Percentiles rank a stretch among this genome's conserved stretches.
These are phyloP conservation scores for Halophytophthora polymorphica DNA, from an alignment of 352 stramenopile species.

Conservation along the genomic window DNA sequence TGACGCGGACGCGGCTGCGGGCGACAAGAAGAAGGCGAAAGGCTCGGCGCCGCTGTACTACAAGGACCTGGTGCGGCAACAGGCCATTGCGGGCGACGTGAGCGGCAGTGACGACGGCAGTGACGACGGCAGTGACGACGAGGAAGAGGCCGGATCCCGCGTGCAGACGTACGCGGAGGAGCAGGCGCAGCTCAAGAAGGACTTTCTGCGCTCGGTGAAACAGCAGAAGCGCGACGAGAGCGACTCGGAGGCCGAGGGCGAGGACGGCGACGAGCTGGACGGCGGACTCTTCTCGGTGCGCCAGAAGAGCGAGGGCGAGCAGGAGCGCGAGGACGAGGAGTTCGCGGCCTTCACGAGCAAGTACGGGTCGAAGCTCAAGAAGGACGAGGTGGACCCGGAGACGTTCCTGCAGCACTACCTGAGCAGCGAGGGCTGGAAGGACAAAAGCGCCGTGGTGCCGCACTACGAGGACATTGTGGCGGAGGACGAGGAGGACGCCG, in stretches of 20 bases:
- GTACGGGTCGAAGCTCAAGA: slow-evolving; percentile 60
- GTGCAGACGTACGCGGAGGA: slow-evolving; percentile 73
- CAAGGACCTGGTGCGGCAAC: slow-evolving; percentile 95
- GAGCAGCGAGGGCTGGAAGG: slow-evolving; percentile 79
- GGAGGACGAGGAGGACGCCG: slow-evolving; percentile 87
- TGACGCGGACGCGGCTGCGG: slow-evolving; percentile 13
- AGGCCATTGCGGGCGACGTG: slow-evolving; percentile 88
- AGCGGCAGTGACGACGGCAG: slow-evolving; percentile 33
- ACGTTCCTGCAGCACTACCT: slow-evolving; percentile 81
- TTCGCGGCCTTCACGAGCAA: slow-evolving; percentile 59
- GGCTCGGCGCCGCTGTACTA: slow-evolving; percentile 67
- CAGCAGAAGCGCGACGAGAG: slow-evolving; percentile 28
- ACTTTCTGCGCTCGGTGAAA: slow-evolving; percentile 59
- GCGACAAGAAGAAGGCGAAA: slow-evolving; percentile 36
- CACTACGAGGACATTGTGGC: slow-evolving; percentile 86
- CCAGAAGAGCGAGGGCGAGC: slow-evolving; percentile 59
- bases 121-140: slow-evolving; percentile 51
- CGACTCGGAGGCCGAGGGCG: slow-evolving; percentile 43
- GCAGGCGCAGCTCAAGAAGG: slow-evolving; percentile 60
- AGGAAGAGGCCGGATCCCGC: slow-evolving; percentile 30
- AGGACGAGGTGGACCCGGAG: slow-evolving; percentile 63
- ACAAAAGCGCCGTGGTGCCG: slow-evolving; percentile 59
- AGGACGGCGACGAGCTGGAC: slow-evolving; percentile 66
- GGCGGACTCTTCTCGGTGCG: slow-evolving; percentile 71
- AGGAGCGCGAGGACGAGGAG: slow-evolving; percentile 68